Percentiles rank a stretch among this genome's conserved stretches.
These are phyloP conservation scores for Debaryomyces robertsiae DNA, from an alignment of 1,139 yeast species.

Conservation along the genomic window DNA sequence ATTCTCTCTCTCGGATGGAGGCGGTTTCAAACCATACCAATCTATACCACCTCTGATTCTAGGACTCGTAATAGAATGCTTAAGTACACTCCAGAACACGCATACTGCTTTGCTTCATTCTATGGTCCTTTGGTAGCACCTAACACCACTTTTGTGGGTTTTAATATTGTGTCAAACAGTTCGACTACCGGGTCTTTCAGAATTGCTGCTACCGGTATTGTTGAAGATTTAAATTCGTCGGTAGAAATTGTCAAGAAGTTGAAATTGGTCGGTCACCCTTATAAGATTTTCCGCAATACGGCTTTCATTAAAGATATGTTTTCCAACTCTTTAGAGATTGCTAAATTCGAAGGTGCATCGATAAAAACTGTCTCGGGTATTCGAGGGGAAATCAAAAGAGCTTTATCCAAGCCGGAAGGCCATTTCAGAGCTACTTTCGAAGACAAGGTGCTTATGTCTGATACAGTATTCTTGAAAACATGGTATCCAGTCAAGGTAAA, in stretches of 20 bases:
- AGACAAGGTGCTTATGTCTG: constrained; percentile 89
- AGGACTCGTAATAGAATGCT: constrained; percentile 97
- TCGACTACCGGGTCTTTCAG: constrained; percentile 90
- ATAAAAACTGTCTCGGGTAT: constrained; percentile 96
- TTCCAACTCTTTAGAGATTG: constrained; percentile 87
- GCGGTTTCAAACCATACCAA: constrained; percentile 94
- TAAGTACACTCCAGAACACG: constrained; percentile 97
- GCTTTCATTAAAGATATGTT: constrained; percentile 98
- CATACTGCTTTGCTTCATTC: constrained; percentile 93
- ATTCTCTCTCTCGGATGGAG: constrained; percentile 97
- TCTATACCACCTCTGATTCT: constrained; percentile 95
- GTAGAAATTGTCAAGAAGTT: constrained; percentile 94
- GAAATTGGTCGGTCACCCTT: constrained; percentile 93
- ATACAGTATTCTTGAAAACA: constrained; percentile 84
- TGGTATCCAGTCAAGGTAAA: constrained; percentile 96
- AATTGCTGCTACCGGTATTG: constrained; percentile 97
- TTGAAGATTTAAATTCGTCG: constrained; percentile 87
- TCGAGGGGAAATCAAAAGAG: constrained; percentile 95
- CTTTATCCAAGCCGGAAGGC: constrained; percentile 94
- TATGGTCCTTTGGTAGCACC: constrained; percentile 98
- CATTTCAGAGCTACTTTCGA: constrained; percentile 97
- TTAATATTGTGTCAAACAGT: constrained; percentile 80
- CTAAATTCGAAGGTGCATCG: constrained; percentile 97
- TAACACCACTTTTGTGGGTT: constrained; percentile 95
- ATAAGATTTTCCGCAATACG: constrained; percentile 91